A percentile compares a stretch with the other conserved stretches of the same genome.
phyloP scores from a whole-genome alignment of 2,329 filamentous ascomycete genomes.

The Colletotrichum australisinense region DNA sequence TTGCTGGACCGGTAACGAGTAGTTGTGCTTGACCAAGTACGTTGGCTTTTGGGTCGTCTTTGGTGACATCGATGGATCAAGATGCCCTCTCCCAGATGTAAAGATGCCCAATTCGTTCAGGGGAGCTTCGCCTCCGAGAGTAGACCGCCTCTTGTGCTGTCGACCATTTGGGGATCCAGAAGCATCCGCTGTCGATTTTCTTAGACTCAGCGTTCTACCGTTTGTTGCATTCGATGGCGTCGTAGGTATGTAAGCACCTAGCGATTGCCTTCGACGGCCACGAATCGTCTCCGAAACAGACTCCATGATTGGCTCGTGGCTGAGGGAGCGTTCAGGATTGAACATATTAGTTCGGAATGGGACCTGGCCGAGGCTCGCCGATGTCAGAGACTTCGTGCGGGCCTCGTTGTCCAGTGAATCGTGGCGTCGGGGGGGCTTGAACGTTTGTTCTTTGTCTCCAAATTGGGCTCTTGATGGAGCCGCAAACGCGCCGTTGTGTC shows the following conservation, averaged over 20 bases:
- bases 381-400: slow-evolving; percentile 37
- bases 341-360: slow-evolving; percentile 32
- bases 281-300: slow-evolving; percentile 18
- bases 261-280: slow-evolving; percentile 25
- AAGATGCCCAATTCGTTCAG: slow-evolving; percentile 23
- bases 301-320: slow-evolving; percentile 24
- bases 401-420: slow-evolving; percentile 2
- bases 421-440: slow-evolving; percentile 12
- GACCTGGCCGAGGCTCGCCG: slow-evolving; percentile 29
- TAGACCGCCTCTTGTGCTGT: slow-evolving; percentile 10
- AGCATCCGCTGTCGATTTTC: not conserved
- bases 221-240: slow-evolving; percentile 2
- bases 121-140: slow-evolving; percentile 2
- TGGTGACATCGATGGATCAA: slow-evolving; percentile 20
- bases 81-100: slow-evolving; percentile 6
- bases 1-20: slow-evolving; percentile 33
- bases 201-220: not conserved
- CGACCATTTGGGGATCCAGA: not conserved
- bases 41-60: slow-evolving; percentile 38
- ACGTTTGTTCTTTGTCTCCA: slow-evolving; percentile 35
- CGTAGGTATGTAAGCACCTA: slow-evolving; percentile 32
- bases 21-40: slow-evolving; percentile 38
- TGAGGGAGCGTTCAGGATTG: slow-evolving; percentile 15
- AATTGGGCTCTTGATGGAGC: slow-evolving; percentile 23
- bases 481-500: slow-evolving; percentile 35